Evolutionary conservation across 768 basidiomycete species (phyloP).

Genomic region (Dentipellis sp.): DNA sequence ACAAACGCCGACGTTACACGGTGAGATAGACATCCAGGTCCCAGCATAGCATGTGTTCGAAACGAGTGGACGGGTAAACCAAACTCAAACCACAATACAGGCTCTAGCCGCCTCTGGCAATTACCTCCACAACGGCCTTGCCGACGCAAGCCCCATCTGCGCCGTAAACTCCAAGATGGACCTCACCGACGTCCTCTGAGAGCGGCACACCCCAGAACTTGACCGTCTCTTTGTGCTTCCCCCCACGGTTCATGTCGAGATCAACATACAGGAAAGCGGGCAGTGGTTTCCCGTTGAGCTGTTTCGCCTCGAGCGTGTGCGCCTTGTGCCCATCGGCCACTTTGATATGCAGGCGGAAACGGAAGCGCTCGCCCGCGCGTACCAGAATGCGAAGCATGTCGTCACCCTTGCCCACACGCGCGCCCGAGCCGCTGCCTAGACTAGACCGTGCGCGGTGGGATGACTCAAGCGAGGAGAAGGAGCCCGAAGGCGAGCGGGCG

Average conservation of each 20-base stretch:
- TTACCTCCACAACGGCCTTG: conserved; percentile 14
- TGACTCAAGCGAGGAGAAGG: conserved; percentile 57
- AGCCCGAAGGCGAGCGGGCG: conserved; percentile 29
- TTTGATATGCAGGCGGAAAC: conserved; percentile 12
- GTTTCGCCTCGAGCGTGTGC: conserved; percentile 6
- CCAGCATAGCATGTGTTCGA: conserved; percentile 6
- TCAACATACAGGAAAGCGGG: conserved; percentile 13
- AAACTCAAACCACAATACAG: not conserved
- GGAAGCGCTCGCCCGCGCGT: conserved; percentile 14
- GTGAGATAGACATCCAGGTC: not conserved
- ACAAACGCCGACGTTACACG: not conserved
- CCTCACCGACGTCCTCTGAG: conserved; percentile 12
- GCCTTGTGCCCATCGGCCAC: not conserved
- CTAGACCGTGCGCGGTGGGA: conserved; percentile 33
- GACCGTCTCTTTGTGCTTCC: conserved; percentile 10
- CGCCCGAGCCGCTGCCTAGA: conserved; percentile 3
- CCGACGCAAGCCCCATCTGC: conserved; percentile 10
- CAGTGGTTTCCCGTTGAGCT: conserved; percentile 6
- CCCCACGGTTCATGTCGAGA: conserved; percentile 7
- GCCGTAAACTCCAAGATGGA: conserved; percentile 10
- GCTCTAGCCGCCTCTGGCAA: conserved; percentile 8
- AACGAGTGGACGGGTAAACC: not conserved
- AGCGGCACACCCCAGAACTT: conserved; percentile 16
- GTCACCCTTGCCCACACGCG: not conserved
- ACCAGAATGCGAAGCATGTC: conserved; percentile 13